A percentile compares a stretch with the other conserved stretches of the same genome.
phyloP scores from a whole-genome alignment of 2,329 filamentous ascomycete species.

The Paecilomyces sp. region DNA sequence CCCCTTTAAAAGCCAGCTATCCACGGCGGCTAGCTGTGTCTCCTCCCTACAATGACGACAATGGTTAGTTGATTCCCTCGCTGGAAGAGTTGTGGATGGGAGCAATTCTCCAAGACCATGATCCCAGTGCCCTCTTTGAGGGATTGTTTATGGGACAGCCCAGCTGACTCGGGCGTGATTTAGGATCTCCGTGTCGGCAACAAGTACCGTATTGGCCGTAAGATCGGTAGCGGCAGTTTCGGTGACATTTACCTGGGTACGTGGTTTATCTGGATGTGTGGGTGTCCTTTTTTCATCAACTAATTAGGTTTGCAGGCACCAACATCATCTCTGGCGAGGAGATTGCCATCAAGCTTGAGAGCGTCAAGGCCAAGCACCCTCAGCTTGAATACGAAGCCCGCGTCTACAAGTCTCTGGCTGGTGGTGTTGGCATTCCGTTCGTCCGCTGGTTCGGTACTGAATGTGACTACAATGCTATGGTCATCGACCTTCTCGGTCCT shows the following conservation, averaged over 20 bases:
- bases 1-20: background rate
- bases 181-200: slow-evolving; percentile 98
- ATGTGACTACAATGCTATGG: slow-evolving; percentile 99
- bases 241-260: slow-evolving; percentile 91
- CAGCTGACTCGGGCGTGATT: slow-evolving; percentile 7
- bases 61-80: slow-evolving; percentile 22
- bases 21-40: slow-evolving; percentile 25
- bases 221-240: slow-evolving; percentile 96
- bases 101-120: background rate
- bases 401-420: slow-evolving; percentile 78
- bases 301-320: slow-evolving; percentile 54
- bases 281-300: slow-evolving; percentile 1
- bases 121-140: background rate
- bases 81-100: background rate
- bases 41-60: slow-evolving; percentile 27
- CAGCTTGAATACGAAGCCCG: slow-evolving; percentile 98
- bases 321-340: slow-evolving; percentile 99
- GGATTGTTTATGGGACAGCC: background rate
- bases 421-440: slow-evolving; percentile 95
- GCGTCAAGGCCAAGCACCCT: slow-evolving; percentile 98
- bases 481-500: slow-evolving; percentile 90
- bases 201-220: slow-evolving; percentile 98
- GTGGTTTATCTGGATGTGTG: slow-evolving; percentile 14
- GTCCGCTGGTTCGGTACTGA: slow-evolving; percentile 99
- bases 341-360: slow-evolving; percentile 99